A percentile compares a stretch with the other conserved stretches of the same genome.
Conservation (phyloP, 495 filamentous ascomycete genomes). For the Xylaria bambusicola region DNA sequence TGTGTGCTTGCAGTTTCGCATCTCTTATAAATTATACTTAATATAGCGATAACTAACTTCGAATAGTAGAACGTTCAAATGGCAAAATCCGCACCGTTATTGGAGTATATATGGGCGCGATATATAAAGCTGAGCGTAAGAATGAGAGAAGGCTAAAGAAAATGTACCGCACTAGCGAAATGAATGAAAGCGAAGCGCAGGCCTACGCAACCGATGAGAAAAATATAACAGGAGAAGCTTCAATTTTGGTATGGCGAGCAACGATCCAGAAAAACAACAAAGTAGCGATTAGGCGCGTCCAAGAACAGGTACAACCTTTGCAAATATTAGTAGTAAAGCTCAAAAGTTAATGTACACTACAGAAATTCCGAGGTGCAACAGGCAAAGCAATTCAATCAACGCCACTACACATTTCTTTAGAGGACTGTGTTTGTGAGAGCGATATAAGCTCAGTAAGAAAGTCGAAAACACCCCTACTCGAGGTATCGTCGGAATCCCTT, state of each 20-base stretch:
- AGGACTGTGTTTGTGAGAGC: background rate
- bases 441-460: background rate
- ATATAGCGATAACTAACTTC: background rate
- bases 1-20: background rate
- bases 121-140: background rate
- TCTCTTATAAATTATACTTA: background rate
- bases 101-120: background rate
- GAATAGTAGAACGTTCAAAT: background rate
- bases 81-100: background rate
- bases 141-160: background rate
- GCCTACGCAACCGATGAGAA: background rate
- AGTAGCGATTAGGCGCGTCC: background rate
- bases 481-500: background rate
- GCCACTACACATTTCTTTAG: background rate
- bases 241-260: conserved; percentile 7
- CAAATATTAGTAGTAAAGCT: background rate
- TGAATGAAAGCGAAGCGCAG: background rate
- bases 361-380: background rate
- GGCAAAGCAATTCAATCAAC: background rate
- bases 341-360: background rate
- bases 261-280: background rate
- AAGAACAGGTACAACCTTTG: background rate
- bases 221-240: background rate
- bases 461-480: background rate
- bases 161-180: background rate